These are phyloP conservation scores for Trichophyton equinum DNA, from an alignment of 2,329 filamentous ascomycete genomes.

Conservation along the genomic window DNA sequence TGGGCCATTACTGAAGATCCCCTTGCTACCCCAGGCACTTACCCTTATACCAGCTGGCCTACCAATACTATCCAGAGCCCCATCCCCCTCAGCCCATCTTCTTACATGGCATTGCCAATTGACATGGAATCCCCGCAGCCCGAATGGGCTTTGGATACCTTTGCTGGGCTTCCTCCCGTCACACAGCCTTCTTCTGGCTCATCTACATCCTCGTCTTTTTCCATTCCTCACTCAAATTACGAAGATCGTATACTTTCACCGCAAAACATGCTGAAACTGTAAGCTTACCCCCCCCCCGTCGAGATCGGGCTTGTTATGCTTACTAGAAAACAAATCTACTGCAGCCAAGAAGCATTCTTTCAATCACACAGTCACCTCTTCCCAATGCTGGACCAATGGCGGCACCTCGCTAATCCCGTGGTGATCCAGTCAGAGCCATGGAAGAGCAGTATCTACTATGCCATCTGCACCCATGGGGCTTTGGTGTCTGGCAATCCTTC, in stretches of 20 bases:
- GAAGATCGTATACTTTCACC: conserved; percentile 1
- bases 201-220: conserved; percentile 1
- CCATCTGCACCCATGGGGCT: conserved; percentile 5
- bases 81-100: conserved; percentile 1
- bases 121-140: conserved; percentile 6
- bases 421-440: conserved; percentile 6
- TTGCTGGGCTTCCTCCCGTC: conserved; percentile 1
- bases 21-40: not conserved
- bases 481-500: conserved; percentile 4
- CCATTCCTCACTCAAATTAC: conserved; percentile 2
- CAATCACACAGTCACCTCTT: conserved; percentile 1
- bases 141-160: conserved; percentile 2
- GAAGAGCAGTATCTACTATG: conserved; percentile 7
- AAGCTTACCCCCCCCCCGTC: not conserved
- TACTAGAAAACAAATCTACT: not conserved
- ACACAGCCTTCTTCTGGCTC: conserved; percentile 1
- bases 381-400: conserved; percentile 5
- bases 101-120: conserved; percentile 1
- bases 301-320: not conserved
- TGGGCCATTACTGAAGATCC: conserved; percentile 1
- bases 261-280: conserved; percentile 4
- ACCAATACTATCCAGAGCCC: not conserved
- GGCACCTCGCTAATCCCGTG: not conserved
- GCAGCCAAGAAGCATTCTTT: conserved; percentile 5
- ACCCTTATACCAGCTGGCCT: conserved; percentile 2